phyloP scores from a whole-genome alignment of 176 grass and related monocot species.

The Musa itinerans region DNA sequence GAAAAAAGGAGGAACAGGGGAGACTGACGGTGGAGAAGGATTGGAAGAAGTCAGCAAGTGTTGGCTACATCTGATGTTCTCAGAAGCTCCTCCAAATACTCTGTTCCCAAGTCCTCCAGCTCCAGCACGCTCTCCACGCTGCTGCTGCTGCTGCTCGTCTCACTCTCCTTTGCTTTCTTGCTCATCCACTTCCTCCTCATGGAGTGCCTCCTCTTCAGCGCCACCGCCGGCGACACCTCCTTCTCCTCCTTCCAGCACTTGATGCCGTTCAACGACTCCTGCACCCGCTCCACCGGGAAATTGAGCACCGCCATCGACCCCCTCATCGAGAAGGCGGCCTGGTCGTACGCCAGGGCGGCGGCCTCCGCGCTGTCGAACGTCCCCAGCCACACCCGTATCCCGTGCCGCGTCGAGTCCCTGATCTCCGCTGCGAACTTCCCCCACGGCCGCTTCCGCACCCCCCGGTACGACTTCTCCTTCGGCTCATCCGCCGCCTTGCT shows the following conservation, averaged over 20 bases:
- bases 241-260: neutral
- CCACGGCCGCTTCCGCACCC: conserved; percentile 59
- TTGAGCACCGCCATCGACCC: conserved; percentile 46
- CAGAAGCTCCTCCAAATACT: conserved; percentile 54
- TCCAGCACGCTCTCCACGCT: conserved; percentile 25
- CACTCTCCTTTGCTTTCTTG: conserved; percentile 11
- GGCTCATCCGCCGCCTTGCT: too few relatives aligned
- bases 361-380: conserved; percentile 60
- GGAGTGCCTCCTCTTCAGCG: conserved; percentile 45
- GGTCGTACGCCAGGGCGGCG: conserved; percentile 69
- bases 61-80: conserved; percentile 2
- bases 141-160: neutral
- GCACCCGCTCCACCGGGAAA: conserved; percentile 47
- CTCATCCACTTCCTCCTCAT: conserved; percentile 9
- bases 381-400: conserved; percentile 57
- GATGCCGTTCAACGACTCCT: conserved; percentile 27
- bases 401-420: conserved; percentile 55
- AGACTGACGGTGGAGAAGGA: neutral
- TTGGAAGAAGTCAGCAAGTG: neutral
- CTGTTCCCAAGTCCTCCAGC: conserved; percentile 50
- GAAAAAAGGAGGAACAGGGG: neutral
- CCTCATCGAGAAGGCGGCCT: conserved; percentile 57
- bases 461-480: conserved; percentile 26
- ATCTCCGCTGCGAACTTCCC: conserved; percentile 76
- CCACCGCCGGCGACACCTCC: conserved; percentile 40